Evolutionary conservation across 1,139 yeast genomes (phyloP), one percentile per base, ranked within the genome.

Genomic region (Hyphopichia fennica): DNA sequence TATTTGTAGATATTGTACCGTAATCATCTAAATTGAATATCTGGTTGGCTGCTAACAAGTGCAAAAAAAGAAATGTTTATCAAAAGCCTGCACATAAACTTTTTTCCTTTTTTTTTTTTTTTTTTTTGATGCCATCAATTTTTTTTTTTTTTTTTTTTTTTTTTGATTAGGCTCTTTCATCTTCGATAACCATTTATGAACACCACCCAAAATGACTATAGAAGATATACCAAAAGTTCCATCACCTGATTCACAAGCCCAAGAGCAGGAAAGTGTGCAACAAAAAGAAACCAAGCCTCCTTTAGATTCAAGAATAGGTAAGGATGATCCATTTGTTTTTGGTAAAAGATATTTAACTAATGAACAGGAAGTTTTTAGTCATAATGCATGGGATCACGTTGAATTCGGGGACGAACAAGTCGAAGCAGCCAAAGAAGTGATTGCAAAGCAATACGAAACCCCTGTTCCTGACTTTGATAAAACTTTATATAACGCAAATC

Each of bases 341-440:
- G 99, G 99, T 5, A 95, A 89, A 59, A 72, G 99, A 43, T 80
- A 68, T 50, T 71, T 93, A 45, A 77, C 77, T 5, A 79, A 83
- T 38, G 86, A 82, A 29, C 82, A 84, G 4, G 91, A 89, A 35
- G 96, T 95, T 1, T 93, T 96, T 82, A 79, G 79, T 49, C 96
- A 87, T 60, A 93, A 93, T 62, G 99, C 99, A 0, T 93, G 99
- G 84, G 99, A 93, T 61, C 96, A 95, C 60, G 97, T 90, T 17
- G 96, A 90, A 58, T 91, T 97, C 96, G 98, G 96, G 38, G 90
- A 86, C 39, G 96, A 89, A 53, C 98, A 95, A 60, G 67, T 84
- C 23, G 62, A 72, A 17, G 82, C 84, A 51, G 96, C 97, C 2
- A 77, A 87, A 58, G 82, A 75, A 52, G 81, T 84, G 62, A 86